A percentile compares a stretch with the other conserved stretches of the same genome.
phyloP scores from a whole-genome alignment of 345 rosid genomes.

The Bruguiera sexangula region DNA sequence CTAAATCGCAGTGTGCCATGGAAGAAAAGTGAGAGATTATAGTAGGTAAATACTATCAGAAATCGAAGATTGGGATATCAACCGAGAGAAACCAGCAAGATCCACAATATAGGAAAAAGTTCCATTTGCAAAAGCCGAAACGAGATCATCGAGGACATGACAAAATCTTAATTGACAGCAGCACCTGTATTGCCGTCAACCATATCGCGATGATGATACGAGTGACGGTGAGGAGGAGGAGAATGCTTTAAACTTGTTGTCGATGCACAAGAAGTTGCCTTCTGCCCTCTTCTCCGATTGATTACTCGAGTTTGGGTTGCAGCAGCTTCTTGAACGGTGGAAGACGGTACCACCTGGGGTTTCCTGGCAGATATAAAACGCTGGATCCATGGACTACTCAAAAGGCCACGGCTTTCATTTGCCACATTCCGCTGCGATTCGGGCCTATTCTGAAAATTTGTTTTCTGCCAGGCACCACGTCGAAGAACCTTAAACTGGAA shows the following conservation, averaged over 20 bases:
- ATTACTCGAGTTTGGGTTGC: slow-evolving; percentile 22
- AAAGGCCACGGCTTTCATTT: slow-evolving; percentile 25
- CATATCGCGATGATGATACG: slow-evolving; percentile 21
- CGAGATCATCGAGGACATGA: background rate
- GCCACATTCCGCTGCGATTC: slow-evolving; percentile 26
- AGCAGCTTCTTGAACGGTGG: slow-evolving; percentile 18
- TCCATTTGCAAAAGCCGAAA: background rate
- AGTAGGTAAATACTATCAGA: background rate
- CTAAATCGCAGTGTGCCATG: background rate
- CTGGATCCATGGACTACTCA: slow-evolving; percentile 65
- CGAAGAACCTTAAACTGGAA: slow-evolving; percentile 69
- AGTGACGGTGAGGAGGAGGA: slow-evolving; percentile 21
- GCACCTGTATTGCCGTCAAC: slow-evolving; percentile 44
- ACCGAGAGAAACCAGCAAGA: background rate
- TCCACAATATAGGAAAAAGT: too few species aligned
- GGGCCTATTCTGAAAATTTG: slow-evolving; percentile 41
- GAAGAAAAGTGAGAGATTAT: background rate
- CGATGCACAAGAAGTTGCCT: slow-evolving; percentile 26
- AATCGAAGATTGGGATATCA: background rate
- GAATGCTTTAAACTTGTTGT: slow-evolving; percentile 24
- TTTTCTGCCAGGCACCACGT: slow-evolving; percentile 59
- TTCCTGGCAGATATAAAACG: slow-evolving; percentile 44
- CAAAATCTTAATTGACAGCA: slow-evolving; percentile 17
- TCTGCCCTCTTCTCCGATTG: slow-evolving; percentile 33
- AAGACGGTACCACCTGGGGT: slow-evolving; percentile 11